Conservation (phyloP, 768 basidiomycete genomes). For the Russula abietina region DNA sequence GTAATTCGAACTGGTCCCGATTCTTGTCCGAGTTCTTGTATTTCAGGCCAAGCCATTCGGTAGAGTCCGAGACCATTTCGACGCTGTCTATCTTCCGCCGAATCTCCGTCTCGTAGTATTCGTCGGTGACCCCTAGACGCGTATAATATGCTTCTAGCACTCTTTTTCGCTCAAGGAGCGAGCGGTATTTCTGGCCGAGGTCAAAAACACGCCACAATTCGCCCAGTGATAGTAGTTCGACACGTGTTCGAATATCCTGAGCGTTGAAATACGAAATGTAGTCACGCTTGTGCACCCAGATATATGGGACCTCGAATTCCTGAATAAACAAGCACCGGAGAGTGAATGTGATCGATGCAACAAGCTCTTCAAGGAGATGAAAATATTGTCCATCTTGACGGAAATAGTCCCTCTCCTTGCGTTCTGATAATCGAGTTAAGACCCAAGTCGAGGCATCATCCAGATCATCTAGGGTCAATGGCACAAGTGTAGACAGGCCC, state of each 20-base stretch:
- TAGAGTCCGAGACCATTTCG: conserved; percentile 85
- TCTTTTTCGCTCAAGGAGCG: conserved; percentile 67
- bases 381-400: conserved; percentile 53
- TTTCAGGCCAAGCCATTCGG: conserved; percentile 85
- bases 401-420: conserved; percentile 70
- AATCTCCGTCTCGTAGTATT: conserved; percentile 71
- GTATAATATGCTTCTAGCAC: conserved; percentile 59
- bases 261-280: conserved; percentile 80
- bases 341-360: conserved; percentile 71
- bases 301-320: conserved; percentile 89
- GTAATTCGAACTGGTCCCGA: conserved; percentile 45
- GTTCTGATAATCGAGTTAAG: conserved; percentile 64
- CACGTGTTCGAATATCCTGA: conserved; percentile 50
- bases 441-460: conserved; percentile 86
- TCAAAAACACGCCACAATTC: conserved; percentile 90
- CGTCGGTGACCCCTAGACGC: conserved; percentile 61
- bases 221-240: conserved; percentile 65
- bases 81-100: conserved; percentile 65
- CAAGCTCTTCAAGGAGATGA: conserved; percentile 58
- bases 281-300: conserved; percentile 91
- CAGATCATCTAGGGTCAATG: conserved; percentile 66
- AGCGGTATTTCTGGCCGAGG: conserved; percentile 87
- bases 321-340: conserved; percentile 81
- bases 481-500: conserved; percentile 52
- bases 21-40: conserved; percentile 70